These are phyloP conservation scores for Chlamydomonas sp. DNA, from an alignment of 139 green algal genomes.

Conservation along the genomic window DNA sequence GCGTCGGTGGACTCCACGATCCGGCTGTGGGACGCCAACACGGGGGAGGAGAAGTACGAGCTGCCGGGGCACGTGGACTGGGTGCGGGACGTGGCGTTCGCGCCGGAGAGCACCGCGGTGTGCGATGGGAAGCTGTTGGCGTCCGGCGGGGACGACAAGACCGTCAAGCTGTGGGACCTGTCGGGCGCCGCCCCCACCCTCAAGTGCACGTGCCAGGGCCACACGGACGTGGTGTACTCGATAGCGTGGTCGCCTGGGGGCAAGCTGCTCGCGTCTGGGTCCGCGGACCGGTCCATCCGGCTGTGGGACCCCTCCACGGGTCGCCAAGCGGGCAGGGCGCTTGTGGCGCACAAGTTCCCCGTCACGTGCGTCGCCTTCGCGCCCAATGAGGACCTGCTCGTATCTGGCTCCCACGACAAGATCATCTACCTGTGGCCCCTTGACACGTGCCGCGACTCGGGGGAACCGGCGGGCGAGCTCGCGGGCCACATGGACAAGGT, in stretches of 20 bases:
- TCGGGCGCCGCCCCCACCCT: background rate
- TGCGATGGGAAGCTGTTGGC: background rate
- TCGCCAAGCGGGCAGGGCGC: constrained; percentile 8
- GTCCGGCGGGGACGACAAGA: constrained; percentile 32
- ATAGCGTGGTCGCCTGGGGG: background rate
- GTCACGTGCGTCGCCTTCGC: constrained; percentile 10
- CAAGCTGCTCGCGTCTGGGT: background rate
- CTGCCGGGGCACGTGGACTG: constrained; percentile 30
- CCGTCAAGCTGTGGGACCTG: constrained; percentile 34
- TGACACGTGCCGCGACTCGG: background rate
- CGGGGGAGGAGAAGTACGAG: constrained; percentile 32
- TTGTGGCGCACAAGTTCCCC: constrained; percentile 29
- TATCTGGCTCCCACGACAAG: constrained; percentile 21
- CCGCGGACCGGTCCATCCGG: constrained; percentile 21
- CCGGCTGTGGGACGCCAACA: constrained; percentile 43
- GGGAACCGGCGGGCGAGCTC: background rate
- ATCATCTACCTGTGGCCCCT: constrained; percentile 32
- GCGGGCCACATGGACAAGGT: constrained; percentile 28
- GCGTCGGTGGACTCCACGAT: constrained; percentile 38
- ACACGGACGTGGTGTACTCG: constrained; percentile 18
- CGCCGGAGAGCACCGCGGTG: background rate
- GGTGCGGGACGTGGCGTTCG: constrained; percentile 31
- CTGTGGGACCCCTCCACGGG: constrained; percentile 20
- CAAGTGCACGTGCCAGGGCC: background rate
- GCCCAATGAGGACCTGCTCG: constrained; percentile 6